Evolutionary conservation across 2,329 filamentous ascomycete genomes (phyloP).

Genomic region (Cladosporium sp.): DNA sequence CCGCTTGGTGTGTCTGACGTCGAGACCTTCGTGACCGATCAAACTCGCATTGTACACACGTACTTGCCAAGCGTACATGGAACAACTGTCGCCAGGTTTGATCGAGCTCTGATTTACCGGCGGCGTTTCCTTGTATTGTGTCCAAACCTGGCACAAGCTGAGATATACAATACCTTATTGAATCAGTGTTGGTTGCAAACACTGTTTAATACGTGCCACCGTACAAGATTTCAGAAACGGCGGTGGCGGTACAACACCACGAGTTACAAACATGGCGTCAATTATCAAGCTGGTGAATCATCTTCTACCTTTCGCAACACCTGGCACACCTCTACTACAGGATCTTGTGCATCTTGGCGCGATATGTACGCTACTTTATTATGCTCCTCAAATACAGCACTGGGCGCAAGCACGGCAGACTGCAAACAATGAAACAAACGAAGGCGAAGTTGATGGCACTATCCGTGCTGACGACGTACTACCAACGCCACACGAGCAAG

Average conservation of each 20-base stretch:
- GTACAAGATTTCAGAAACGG: too few relatives aligned
- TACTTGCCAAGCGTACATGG: too few relatives aligned
- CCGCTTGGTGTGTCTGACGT: not conserved
- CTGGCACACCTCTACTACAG: slow-evolving; percentile 43
- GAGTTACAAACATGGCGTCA: slow-evolving; percentile 21
- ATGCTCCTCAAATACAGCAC: slow-evolving; percentile 43
- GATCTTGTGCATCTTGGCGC: slow-evolving; percentile 44
- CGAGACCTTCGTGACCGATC: not conserved
- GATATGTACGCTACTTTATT: slow-evolving; percentile 44
- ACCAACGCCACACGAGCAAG: not conserved
- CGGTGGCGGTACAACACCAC: too few relatives aligned
- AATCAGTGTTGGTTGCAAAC: too few relatives aligned
- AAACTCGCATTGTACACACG: not conserved
- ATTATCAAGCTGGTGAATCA: slow-evolving; percentile 33
- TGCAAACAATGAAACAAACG: not conserved
- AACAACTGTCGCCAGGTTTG: not conserved
- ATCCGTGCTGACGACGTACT: not conserved
- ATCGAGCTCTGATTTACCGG: not conserved
- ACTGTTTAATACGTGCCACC: too few relatives aligned
- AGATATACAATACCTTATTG: too few relatives aligned
- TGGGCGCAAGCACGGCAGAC: slow-evolving; percentile 23
- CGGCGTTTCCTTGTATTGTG: not conserved
- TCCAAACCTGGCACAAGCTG: not conserved
- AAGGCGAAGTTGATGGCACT: not conserved
- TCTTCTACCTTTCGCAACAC: slow-evolving; percentile 46